phyloP scores from a whole-genome alignment of 352 stramenopile species.

The Pythium insidiosum region DNA sequence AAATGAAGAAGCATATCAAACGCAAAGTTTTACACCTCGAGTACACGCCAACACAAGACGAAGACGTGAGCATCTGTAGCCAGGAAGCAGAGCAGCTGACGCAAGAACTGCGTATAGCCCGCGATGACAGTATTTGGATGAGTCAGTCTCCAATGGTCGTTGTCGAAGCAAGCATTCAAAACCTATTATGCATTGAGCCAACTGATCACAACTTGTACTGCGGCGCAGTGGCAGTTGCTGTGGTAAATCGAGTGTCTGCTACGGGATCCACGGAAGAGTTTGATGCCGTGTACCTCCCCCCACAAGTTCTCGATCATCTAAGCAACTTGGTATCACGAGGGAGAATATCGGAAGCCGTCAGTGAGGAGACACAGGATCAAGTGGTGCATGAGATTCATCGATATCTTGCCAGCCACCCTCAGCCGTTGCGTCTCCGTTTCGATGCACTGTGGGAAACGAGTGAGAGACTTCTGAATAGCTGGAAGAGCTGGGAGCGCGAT shows the following conservation, averaged over 20 bases:
- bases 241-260: too few relatives aligned
- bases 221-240: neutral
- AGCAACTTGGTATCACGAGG: too few relatives aligned
- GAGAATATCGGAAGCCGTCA: too few relatives aligned
- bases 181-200: slow-evolving; percentile 17
- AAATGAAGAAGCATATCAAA: slow-evolving; percentile 42
- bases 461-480: slow-evolving; percentile 49
- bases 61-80: slow-evolving; percentile 4
- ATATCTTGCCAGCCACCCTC: neutral
- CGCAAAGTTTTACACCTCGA: slow-evolving; percentile 33
- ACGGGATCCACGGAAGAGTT: too few relatives aligned
- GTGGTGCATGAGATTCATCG: neutral
- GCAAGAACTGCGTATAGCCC: slow-evolving; percentile 33
- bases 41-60: slow-evolving; percentile 28
- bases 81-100: slow-evolving; percentile 40
- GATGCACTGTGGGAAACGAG: slow-evolving; percentile 31
- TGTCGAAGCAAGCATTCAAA: slow-evolving; percentile 27
- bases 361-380: neutral
- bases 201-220: slow-evolving; percentile 6
- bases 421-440: slow-evolving; percentile 14
- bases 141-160: slow-evolving; percentile 10
- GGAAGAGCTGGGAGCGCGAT: slow-evolving; percentile 44
- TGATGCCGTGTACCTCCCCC: too few relatives aligned
- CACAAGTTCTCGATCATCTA: too few relatives aligned
- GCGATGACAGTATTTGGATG: slow-evolving; percentile 5